phyloP scores from a whole-genome alignment of 2,329 filamentous ascomycete genomes.

The Penicillium glabrum region DNA sequence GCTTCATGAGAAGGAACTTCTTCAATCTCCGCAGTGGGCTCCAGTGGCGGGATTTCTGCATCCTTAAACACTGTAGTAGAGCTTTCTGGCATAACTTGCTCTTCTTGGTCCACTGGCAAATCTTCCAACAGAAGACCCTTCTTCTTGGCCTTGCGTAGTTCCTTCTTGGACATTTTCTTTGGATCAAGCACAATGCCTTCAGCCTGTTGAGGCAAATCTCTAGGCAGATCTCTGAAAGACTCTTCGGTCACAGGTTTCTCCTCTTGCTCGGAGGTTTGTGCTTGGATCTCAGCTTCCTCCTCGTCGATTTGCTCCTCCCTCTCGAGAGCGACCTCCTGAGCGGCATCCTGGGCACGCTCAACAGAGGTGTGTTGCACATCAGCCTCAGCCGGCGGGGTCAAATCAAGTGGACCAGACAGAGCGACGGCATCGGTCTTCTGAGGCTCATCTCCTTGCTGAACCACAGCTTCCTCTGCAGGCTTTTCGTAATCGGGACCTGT shows the following conservation, averaged over 20 bases:
- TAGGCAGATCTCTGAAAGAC: not conserved
- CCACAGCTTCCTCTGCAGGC: not conserved
- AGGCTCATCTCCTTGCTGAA: not conserved
- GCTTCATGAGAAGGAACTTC: not conserved
- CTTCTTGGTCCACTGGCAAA: not conserved
- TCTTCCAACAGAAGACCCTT: not conserved
- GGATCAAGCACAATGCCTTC: slow-evolving; percentile 5
- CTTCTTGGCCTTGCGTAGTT: slow-evolving; percentile 25
- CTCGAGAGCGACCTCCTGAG: not conserved
- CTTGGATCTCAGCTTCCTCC: not conserved
- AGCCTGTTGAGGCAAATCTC: slow-evolving; percentile 1
- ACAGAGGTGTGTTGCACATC: not conserved
- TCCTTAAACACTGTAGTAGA: not conserved
- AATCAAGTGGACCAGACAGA: not conserved
- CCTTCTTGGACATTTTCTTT: slow-evolving; percentile 24
- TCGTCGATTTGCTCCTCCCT: not conserved
- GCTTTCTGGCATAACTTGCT: not conserved
- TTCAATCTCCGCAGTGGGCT: not conserved
- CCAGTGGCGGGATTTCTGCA: not conserved
- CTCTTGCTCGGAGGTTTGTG: not conserved
- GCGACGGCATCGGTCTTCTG: not conserved
- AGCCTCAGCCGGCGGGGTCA: too few relatives aligned
- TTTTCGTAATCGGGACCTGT: not conserved
- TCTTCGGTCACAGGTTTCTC: not conserved
- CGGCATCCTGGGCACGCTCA: not conserved